A percentile compares a stretch with the other conserved stretches of the same genome.
phyloP scores from a whole-genome alignment of 177 flowering plant genomes.

The Vitis hybrid region DNA sequence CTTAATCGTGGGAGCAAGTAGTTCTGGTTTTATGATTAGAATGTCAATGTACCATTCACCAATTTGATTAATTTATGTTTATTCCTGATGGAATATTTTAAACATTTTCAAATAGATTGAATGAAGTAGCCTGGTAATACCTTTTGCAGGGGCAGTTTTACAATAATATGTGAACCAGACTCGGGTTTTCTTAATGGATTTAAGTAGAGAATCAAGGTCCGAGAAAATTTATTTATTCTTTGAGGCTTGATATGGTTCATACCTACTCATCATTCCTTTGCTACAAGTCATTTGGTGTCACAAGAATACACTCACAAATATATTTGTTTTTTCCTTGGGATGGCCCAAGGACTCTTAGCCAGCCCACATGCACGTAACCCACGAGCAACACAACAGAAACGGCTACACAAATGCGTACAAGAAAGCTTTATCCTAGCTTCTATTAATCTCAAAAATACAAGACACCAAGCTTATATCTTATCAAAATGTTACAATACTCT shows the following conservation, averaged over 20 bases:
- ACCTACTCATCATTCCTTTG: not conserved
- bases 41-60: not conserved
- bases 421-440: too few relatives aligned
- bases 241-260: not conserved
- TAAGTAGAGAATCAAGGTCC: not conserved
- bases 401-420: too few relatives aligned
- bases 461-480: too few relatives aligned
- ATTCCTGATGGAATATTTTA: not conserved
- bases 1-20: slow-evolving; percentile 66
- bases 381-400: too few relatives aligned
- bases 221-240: not conserved
- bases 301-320: too few relatives aligned
- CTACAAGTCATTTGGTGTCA: not conserved
- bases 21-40: not conserved
- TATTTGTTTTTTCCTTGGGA: too few relatives aligned
- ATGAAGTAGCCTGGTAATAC: not conserved
- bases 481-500: too few relatives aligned
- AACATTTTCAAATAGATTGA: not conserved
- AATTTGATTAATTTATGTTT: not conserved
- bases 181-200: not conserved
- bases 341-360: too few relatives aligned
- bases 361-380: too few relatives aligned
- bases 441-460: too few relatives aligned
- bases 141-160: not conserved
- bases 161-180: not conserved